Percentiles rank a stretch among this genome's conserved stretches.
Conservation (phyloP, 2,329 filamentous ascomycete species). For the Juglanconis oblonga region DNA sequence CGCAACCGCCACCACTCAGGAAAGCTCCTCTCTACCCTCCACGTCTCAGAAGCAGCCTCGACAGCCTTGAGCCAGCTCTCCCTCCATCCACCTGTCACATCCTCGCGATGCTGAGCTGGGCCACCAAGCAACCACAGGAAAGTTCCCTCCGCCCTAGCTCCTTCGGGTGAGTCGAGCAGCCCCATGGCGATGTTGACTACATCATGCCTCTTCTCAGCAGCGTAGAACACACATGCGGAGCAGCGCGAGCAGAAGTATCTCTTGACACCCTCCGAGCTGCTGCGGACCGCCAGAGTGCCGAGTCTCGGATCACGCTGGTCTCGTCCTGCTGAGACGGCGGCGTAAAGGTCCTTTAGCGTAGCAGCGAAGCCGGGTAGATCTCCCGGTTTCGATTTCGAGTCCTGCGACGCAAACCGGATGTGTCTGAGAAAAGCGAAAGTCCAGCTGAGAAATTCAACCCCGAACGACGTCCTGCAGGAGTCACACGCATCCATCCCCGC, state of each 20-base stretch:
- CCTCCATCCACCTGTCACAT: conserved; percentile 40
- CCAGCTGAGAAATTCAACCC: conserved; percentile 44
- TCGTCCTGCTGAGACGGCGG: conserved; percentile 26
- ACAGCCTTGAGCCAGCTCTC: conserved; percentile 30
- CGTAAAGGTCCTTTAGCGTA: conserved; percentile 30
- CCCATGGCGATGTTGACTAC: conserved; percentile 44
- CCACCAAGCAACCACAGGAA: conserved; percentile 41
- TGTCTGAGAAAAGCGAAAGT: conserved; percentile 39
- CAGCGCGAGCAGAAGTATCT: conserved; percentile 48
- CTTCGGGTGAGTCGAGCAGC: conserved; percentile 39
- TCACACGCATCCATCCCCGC: conserved; percentile 43
- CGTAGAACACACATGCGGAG: conserved; percentile 46
- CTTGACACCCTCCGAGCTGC: conserved; percentile 41
- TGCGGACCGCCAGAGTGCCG: conserved; percentile 41
- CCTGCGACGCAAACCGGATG: conserved; percentile 29
- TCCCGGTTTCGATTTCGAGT: neutral
- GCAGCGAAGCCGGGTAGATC: conserved; percentile 27
- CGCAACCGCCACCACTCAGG: conserved; percentile 1
- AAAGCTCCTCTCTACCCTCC: conserved; percentile 26
- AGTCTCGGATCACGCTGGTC: conserved; percentile 31
- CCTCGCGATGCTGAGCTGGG: conserved; percentile 27
- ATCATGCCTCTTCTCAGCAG: conserved; percentile 33
- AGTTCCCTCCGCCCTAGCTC: conserved; percentile 43
- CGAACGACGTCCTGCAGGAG: conserved; percentile 42
- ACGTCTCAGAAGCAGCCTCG: conserved; percentile 33